These are phyloP conservation scores for Starmerella floricola DNA, from an alignment of 805 yeast species.

Conservation along the genomic window DNA sequence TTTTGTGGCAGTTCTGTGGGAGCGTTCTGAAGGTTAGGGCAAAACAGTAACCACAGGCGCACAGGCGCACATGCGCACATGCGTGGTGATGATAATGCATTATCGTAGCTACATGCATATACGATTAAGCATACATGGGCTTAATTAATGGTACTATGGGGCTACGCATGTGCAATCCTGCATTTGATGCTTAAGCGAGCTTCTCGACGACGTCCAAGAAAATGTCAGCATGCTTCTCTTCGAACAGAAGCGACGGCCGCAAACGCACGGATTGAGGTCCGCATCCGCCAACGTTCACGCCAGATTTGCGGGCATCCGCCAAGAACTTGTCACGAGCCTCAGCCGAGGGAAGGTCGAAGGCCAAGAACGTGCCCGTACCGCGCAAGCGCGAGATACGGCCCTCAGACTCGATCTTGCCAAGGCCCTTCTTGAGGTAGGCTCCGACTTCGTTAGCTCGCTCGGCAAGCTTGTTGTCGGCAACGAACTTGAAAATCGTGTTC, in stretches of 20 bases:
- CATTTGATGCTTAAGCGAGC: slow-evolving; percentile 22
- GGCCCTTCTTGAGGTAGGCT: slow-evolving; percentile 46
- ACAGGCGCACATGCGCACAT: too few species aligned
- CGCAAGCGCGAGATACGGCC: slow-evolving; percentile 49
- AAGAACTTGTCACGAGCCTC: slow-evolving; percentile 52
- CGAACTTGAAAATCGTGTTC: slow-evolving; percentile 57
- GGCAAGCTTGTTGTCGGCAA: slow-evolving; percentile 47
- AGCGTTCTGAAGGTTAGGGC: too few species aligned
- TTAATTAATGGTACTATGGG: not conserved
- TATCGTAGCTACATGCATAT: too few species aligned
- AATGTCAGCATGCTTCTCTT: slow-evolving; percentile 67
- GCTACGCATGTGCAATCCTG: too few species aligned
- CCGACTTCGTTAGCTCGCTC: slow-evolving; percentile 51
- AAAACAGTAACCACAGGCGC: not conserved
- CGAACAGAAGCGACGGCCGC: slow-evolving; percentile 69
- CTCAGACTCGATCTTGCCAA: slow-evolving; percentile 41
- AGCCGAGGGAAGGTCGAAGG: slow-evolving; percentile 54
- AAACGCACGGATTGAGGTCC: slow-evolving; percentile 67
- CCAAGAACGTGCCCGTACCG: slow-evolving; percentile 75
- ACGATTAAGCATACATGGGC: not conserved
- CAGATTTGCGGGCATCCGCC: slow-evolving; percentile 45
- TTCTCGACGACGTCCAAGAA: slow-evolving; percentile 38
- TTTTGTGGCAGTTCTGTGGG: too few species aligned
- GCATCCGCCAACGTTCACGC: slow-evolving; percentile 78
- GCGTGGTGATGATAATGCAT: too few species aligned